Evolutionary conservation across 1,139 yeast genomes (phyloP), one percentile per base, ranked within the genome.

Genomic region (Saccharomyces hybrid): DNA sequence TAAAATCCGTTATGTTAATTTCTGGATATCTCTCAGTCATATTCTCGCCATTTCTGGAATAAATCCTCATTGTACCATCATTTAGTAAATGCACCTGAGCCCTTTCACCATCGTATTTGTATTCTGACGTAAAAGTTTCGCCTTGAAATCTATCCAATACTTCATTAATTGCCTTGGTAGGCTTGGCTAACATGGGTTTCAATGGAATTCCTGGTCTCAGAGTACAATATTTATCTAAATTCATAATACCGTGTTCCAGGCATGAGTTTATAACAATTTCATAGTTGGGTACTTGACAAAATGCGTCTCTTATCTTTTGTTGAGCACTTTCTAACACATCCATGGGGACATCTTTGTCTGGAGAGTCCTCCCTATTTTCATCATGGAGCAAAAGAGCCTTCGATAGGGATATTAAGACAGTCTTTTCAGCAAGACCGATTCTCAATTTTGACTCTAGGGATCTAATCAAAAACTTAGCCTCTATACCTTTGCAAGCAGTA

Each of bases 151-250:
- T 77, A 68, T 93, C 97, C 56, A 93, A 76, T 0, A 95, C 88
- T 67, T 95, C 99, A 30, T 87, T 80, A 49, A 95, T 84, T 2
- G 97, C 82, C 66, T 93, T 93, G 0, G 99, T 91, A 1, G 99
- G 99, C 68, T 93, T 93, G 4, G 99, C 99, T 65, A 93, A 79
- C 99, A 93, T 93, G 0, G 99, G 99, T 67, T 91, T 91, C 63
- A 93, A 76, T 0, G 99, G 99, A 14, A 95, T 83, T 1, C 99
- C 98, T 0, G 99, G 97, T 8, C 85, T 83, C 56, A 93, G 73
- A 49, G 82, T 83, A 64, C 95, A 84, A 61, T 85, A 81, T 11
- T 86, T 84, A 48, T 80, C 74, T 41, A 93, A 69, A 49, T 84
- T 76, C 61, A 76, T 72, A 2, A 91, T 77, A 0, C 98, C 98